Percentiles rank a stretch among this genome's conserved stretches.
These are phyloP conservation scores for Micractinium sp. DNA, from an alignment of 139 green algal species.

Conservation along the genomic window DNA sequence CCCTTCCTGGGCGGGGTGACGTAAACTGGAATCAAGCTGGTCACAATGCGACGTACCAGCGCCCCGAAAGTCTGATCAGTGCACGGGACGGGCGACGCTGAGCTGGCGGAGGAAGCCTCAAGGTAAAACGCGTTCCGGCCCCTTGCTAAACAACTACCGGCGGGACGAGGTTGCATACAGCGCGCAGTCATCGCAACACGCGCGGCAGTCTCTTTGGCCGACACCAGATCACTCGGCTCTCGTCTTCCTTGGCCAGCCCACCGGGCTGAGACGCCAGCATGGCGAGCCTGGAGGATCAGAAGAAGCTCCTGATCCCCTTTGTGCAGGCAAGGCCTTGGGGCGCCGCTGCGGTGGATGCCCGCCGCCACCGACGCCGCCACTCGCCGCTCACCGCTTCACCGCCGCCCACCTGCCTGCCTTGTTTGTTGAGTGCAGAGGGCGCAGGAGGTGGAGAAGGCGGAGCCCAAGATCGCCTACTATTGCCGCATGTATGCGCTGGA, in stretches of 20 bases:
- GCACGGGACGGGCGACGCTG: too few species aligned
- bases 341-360: too few species aligned
- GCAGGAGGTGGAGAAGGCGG: constrained; percentile 52
- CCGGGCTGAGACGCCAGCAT: constrained; percentile 15
- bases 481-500: constrained; percentile 79
- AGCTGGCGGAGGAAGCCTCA: too few species aligned
- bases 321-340: constrained; percentile 59
- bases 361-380: neutral
- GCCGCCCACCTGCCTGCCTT: neutral
- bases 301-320: constrained; percentile 75
- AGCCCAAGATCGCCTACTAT: constrained; percentile 85
- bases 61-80: too few species aligned
- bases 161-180: too few species aligned
- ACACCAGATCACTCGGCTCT: neutral
- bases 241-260: neutral
- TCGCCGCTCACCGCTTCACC: neutral
- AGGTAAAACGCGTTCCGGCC: too few species aligned
- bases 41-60: too few species aligned
- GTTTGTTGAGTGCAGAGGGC: constrained; percentile 28
- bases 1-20: too few species aligned
- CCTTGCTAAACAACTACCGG: too few species aligned
- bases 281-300: constrained; percentile 73
- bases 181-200: too few species aligned
- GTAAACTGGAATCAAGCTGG: too few species aligned
- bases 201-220: neutral